Evolutionary conservation across 192 early-diverging fungal genomes (phyloP), one percentile per base, ranked within the genome.

Genomic region (Neocallimastix lanati): DNA sequence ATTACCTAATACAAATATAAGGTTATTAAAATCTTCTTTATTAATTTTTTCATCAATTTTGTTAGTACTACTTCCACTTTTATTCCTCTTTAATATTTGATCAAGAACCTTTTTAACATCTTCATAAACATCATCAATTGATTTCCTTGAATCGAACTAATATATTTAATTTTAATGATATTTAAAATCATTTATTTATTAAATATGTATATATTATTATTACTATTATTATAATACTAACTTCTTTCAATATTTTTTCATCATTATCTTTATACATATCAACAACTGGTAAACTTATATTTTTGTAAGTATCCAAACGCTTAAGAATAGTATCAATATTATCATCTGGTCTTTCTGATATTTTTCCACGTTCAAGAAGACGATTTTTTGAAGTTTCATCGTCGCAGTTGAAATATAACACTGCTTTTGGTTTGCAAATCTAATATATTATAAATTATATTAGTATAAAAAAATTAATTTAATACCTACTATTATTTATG

Each of bases 331-430:
- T 89, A 58, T 88, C 88, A 38, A 88, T 77, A 78, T 90, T 89
- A 79, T 90, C 89, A 79, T 90, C 88, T 4, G 82, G 84, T 28
- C 89, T 79, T 14, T 86, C 88, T 77, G 83, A 83, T 15, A 85
- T 90, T 79, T 88, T 87, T 4, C 87, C 88, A 28, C 88, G 83
- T 78, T 90, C 86, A n/a, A 90, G 27, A n/a, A 90, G 79, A 25
- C 89, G 84, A 27, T 27, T 18, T 29, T 77, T 76, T 77, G 30
- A 84, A 29, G 29, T 76, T 76, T 80, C 28, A 29, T 77, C 67
- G 83, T 28, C 78, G 21, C 29, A 76, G 25, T 29, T 82, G 81
- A 50, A 82, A 16, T 29, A 29, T 80, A 33, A 58, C 6, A 81
- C n/a, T 25, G 25, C 76, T 2, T 67, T n/a, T n/a, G 50, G 50